Evolutionary conservation across 78 protist species (phyloP).

Genomic region (Dictyostelium discoideum): DNA sequence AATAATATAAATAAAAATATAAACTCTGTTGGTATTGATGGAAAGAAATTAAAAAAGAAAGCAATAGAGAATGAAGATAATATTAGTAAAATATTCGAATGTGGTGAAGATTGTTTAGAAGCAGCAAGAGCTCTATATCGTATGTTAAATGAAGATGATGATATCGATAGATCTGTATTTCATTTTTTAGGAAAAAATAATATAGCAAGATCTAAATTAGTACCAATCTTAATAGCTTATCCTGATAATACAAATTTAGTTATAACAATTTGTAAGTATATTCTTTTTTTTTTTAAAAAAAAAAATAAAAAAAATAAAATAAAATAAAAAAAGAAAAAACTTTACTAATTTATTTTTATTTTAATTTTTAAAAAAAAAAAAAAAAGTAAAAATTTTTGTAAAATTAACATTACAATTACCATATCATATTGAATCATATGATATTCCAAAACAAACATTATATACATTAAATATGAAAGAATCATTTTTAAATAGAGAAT

Average conservation of each 20-base stretch:
- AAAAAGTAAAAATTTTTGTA: conserved; percentile 38
- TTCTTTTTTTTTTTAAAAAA: no score
- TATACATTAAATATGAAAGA: neutral
- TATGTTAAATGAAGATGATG: conserved; percentile 7
- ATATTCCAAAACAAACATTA: conserved; percentile 13
- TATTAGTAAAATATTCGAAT: neutral
- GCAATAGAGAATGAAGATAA: neutral
- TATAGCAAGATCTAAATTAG: conserved; percentile 8
- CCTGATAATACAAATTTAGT: conserved; percentile 10
- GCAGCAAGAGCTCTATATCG: conserved; percentile 1
- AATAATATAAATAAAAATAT: neutral
- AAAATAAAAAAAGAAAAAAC: neutral
- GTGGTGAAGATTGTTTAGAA: neutral
- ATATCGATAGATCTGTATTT: neutral
- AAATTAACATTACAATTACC: conserved; percentile 49
- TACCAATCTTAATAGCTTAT: neutral
- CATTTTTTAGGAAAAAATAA: neutral
- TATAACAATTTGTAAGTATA: conserved; percentile 14
- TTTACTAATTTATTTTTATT: neutral
- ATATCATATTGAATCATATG: conserved; percentile 5
- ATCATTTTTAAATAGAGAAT: conserved; percentile 7
- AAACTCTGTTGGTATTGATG: neutral
- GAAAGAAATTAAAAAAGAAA: neutral
- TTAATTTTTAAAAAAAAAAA: neutral
- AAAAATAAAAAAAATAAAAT: neutral